Base-by-base conservation (phyloP, 305 asterid species). In the Salvia sclarea region DNA sequence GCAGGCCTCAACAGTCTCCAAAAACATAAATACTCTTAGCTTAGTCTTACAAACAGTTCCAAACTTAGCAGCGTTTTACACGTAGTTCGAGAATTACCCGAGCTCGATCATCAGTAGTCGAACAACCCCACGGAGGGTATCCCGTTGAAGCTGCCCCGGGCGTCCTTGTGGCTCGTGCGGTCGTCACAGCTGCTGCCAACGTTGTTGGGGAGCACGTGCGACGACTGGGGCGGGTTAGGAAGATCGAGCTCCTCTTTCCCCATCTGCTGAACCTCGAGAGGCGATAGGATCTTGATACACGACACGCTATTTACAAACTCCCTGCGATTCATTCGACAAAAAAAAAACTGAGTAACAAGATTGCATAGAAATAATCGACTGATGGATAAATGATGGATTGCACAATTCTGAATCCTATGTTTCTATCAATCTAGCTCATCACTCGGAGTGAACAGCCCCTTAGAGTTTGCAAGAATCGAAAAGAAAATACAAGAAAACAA, bases 241-340 rank as follows among this genome's bases (percentile, higher is more conserved):
- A 80, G 85, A 64, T 77, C 80, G 10, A 83, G 79, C 31, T 86
- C 86, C 10, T 82, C 92, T 78, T 85, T 88, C 44, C 91, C 95
- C 95, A 90, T 83, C 73, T 90, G 95, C 58, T 86, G 95, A 74
- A 88, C 94, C 69, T 90, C 92, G 11, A 61, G 74, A 10, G 97
- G 95, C 58, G 96, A 88, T 30, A 90, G 86, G 65, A 90, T 90
- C 89, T 88, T 86, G 85, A 90, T 88, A 55, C 84, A 83, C 91
- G 88, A 83, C 21, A 90, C 96, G 20, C 79, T 90, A 80, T 85
- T 90, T 30, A 90, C 88, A 47, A 90, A 90, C 79, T 86, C 97
- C 96, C 97, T 90, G 86, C 11, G n/a, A n/a, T n/a, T n/a, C n/a
- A 61, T 37, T 8, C 13, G 13, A 40, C 35, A 22, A 56, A 49